A percentile compares a stretch with the other conserved stretches of the same genome.
These are phyloP conservation scores for Asterochloris sp. DNA, from an alignment of 139 green algal genomes.

Conservation along the genomic window DNA sequence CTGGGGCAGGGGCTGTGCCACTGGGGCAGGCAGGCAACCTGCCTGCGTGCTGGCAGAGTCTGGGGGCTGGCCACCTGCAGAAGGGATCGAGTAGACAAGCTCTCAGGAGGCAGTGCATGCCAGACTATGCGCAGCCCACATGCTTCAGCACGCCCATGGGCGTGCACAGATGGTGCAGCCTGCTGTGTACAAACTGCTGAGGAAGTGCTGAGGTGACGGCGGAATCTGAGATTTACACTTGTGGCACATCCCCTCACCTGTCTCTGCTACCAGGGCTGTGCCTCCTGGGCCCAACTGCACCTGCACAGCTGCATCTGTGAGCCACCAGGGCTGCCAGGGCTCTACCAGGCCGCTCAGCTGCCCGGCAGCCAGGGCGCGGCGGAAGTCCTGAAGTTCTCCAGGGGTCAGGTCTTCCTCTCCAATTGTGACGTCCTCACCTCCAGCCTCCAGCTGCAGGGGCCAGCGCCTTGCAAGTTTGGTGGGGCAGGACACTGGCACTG, in stretches of 20 bases:
- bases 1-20: slow-evolving; percentile 27
- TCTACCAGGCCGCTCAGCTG: slow-evolving; percentile 22
- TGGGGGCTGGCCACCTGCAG: too few relatives aligned
- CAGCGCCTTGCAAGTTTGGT: background rate
- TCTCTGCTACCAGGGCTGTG: slow-evolving; percentile 7
- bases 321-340: slow-evolving; percentile 60
- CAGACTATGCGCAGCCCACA: too few relatives aligned
- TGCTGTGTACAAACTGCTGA: too few relatives aligned
- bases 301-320: slow-evolving; percentile 22
- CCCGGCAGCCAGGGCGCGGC: slow-evolving; percentile 27
- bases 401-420: slow-evolving; percentile 36
- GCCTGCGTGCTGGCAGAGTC: background rate
- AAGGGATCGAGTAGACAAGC: too few relatives aligned
- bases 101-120: too few relatives aligned
- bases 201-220: too few relatives aligned
- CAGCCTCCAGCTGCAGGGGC: background rate
- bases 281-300: slow-evolving; percentile 33
- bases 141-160: too few relatives aligned
- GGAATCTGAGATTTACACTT: too few relatives aligned
- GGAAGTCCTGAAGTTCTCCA: slow-evolving; percentile 41
- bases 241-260: too few relatives aligned
- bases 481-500: background rate
- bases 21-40: slow-evolving; percentile 21
- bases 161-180: too few relatives aligned
- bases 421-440: background rate